Evolutionary conservation across 192 early-diverging fungal genomes (phyloP), one percentile per base, ranked within the genome.

Genomic region (Rhizophlyctis rosea): DNA sequence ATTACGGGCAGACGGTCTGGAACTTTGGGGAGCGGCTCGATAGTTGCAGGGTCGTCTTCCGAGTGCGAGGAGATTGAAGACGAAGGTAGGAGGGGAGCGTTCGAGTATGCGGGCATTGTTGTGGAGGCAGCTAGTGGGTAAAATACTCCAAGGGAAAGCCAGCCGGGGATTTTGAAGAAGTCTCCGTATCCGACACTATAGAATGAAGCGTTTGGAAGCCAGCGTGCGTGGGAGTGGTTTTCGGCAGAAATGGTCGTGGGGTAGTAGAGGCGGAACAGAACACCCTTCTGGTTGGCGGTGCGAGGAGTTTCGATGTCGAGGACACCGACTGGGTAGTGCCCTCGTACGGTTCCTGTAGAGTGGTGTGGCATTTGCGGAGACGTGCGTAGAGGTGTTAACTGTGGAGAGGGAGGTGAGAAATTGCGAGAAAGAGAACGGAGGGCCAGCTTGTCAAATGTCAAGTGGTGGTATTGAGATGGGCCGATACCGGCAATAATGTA

Each of bases 231-330:
- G 34, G 21, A 23, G 14, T 58, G 59, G 16, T 28, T 24, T 1
- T 25, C 44, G 9, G 44, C 39, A 5, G 65, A 11, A 27, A 36
- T 21, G 23, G 61, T 62, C 25, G 62, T 47, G 2, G 77, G 77
- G 49, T 79, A 79, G 56, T 69, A 75, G 21, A 79, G 21, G 13
- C 70, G 34, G 25, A 56, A 61, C 9, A 79, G 57, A 18, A 67
- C 58, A 25, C 72, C 76, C 25, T 56, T 51, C 21, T 44, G 50
- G 9, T 5, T 34, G 25, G 61, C 11, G 28, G 39, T 25, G 3
- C 56, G 39, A 2, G 58, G 49, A 5, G 63, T 66, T 68, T 79
- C 77, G 21, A 75, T 33, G 30, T 67, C 65, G n/a, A 53, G 50
- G 23, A 67, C 56, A 31, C 70, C 72, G 51, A 79, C 77, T 11